These are phyloP conservation scores for Acanthamoeba healyi DNA, from an alignment of 208 protist species.

Conservation along the genomic window DNA sequence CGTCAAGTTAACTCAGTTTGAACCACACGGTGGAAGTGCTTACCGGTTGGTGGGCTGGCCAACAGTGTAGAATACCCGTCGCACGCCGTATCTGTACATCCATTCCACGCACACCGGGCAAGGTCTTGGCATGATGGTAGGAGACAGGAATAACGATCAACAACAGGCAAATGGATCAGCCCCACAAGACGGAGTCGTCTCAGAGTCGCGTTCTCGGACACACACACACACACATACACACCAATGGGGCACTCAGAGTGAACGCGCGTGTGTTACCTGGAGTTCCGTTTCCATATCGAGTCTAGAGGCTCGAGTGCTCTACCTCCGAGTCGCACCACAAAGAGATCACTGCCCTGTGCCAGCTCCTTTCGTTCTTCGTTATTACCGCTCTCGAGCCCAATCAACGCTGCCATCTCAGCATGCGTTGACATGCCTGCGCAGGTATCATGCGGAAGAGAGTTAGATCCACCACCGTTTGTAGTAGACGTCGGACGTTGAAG, in stretches of 20 bases:
- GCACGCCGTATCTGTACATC: slow-evolving; percentile 57
- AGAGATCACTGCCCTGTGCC: slow-evolving; percentile 61
- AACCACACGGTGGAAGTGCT: not conserved
- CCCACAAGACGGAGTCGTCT: too few species aligned
- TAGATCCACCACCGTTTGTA: too few species aligned
- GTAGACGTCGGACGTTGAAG: too few species aligned
- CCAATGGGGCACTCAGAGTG: too few species aligned
- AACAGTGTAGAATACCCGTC: slow-evolving; percentile 65
- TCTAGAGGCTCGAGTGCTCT: slow-evolving; percentile 34
- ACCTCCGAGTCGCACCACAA: slow-evolving; percentile 63
- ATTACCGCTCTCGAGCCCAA: not conserved
- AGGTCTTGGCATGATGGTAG: too few species aligned
- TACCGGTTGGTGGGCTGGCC: slow-evolving; percentile 18
- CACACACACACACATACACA: too few species aligned
- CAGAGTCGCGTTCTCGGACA: too few species aligned
- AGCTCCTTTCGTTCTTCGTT: slow-evolving; percentile 32
- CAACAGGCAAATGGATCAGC: too few species aligned
- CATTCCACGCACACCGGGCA: slow-evolving; percentile 65
- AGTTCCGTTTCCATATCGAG: slow-evolving; percentile 64
- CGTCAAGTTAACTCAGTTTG: not conserved
- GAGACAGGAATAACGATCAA: too few species aligned
- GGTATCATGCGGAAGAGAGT: too few species aligned
- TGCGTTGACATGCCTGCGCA: slow-evolving; percentile 70
- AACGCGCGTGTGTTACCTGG: not conserved
- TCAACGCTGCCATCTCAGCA: slow-evolving; percentile 65